Percentiles rank a stretch among this genome's conserved stretches.
Evolutionary conservation across 2,329 filamentous ascomycete genomes (phyloP).

Genomic region (Pseudogymnoascus sp.): DNA sequence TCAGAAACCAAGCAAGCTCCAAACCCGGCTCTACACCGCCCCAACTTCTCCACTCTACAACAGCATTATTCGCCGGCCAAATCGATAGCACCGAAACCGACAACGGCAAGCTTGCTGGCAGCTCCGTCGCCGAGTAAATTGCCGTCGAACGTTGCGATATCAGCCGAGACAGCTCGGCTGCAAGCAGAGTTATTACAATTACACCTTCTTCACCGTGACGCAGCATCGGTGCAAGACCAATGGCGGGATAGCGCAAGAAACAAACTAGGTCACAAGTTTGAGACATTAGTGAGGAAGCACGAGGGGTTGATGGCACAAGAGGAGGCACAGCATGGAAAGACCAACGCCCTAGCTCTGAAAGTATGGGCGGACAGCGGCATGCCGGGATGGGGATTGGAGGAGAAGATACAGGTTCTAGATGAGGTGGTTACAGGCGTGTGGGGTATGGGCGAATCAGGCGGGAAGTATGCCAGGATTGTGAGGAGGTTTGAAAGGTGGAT

Average conservation of each 20-base stretch:
- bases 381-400: constrained; percentile 37
- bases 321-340: constrained; percentile 39
- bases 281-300: constrained; percentile 25
- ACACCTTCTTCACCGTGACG: constrained; percentile 52
- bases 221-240: constrained; percentile 33
- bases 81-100: constrained; percentile 49
- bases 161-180: constrained; percentile 47
- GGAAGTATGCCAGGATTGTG: constrained; percentile 46
- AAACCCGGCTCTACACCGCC: constrained; percentile 19
- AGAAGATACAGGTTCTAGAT: constrained; percentile 49
- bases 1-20: neutral
- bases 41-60: constrained; percentile 50
- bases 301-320: constrained; percentile 33
- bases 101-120: constrained; percentile 48
- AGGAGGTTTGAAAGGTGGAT: constrained; percentile 53
- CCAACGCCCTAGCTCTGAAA: constrained; percentile 43
- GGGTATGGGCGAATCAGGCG: constrained; percentile 45
- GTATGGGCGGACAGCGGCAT: constrained; percentile 37
- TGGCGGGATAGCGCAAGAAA: constrained; percentile 50
- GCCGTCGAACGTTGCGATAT: constrained; percentile 49
- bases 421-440: constrained; percentile 48
- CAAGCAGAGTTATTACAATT: constrained; percentile 59
- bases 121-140: constrained; percentile 54
- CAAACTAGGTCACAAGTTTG: constrained; percentile 40
- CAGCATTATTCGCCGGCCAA: constrained; percentile 62